Percentiles rank a stretch among this genome's conserved stretches.
Conservation (phyloP, 352 stramenopile species). For the Globisporangium megalacanthum region DNA sequence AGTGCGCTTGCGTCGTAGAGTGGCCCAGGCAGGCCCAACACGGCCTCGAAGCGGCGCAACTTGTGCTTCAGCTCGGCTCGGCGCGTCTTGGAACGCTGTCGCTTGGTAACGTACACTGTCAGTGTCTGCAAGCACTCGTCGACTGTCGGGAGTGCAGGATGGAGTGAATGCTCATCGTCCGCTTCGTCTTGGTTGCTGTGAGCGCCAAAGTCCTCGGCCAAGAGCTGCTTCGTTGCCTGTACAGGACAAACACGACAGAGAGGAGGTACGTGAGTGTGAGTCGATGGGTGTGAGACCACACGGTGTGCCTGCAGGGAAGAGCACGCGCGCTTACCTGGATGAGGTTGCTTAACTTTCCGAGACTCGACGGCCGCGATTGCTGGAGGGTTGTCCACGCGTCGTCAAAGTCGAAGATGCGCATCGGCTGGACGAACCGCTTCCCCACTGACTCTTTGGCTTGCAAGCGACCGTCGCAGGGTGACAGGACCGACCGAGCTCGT, state of each 20-base stretch:
- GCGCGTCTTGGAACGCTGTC: neutral
- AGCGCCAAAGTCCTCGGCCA: slow-evolving; percentile 5
- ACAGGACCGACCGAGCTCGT: neutral
- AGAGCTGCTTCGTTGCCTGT: slow-evolving; percentile 8
- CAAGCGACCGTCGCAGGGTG: neutral
- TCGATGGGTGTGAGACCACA: too few species aligned
- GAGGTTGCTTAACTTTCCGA: slow-evolving; percentile 6
- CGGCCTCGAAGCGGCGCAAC: slow-evolving; percentile 10
- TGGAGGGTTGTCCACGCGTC: slow-evolving; percentile 11
- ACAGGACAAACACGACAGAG: neutral
- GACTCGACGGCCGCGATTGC: slow-evolving; percentile 2
- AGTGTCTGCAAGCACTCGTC: slow-evolving; percentile 7
- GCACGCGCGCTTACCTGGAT: slow-evolving; percentile 6
- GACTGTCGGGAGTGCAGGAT: neutral
- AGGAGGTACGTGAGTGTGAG: neutral
- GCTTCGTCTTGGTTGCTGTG: slow-evolving; percentile 9
- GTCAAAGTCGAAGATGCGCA: slow-evolving; percentile 14
- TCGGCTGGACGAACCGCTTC: neutral
- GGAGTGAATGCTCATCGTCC: neutral
- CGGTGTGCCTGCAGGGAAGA: too few species aligned
- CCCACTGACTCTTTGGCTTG: slow-evolving; percentile 1
- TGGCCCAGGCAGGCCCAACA: slow-evolving; percentile 5
- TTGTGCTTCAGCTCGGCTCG: slow-evolving; percentile 6
- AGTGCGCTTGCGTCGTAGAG: slow-evolving; percentile 9
- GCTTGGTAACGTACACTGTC: slow-evolving; percentile 5